Evolutionary conservation across 495 filamentous ascomycete species (phyloP).

Genomic region (Penicillium goetzii): DNA sequence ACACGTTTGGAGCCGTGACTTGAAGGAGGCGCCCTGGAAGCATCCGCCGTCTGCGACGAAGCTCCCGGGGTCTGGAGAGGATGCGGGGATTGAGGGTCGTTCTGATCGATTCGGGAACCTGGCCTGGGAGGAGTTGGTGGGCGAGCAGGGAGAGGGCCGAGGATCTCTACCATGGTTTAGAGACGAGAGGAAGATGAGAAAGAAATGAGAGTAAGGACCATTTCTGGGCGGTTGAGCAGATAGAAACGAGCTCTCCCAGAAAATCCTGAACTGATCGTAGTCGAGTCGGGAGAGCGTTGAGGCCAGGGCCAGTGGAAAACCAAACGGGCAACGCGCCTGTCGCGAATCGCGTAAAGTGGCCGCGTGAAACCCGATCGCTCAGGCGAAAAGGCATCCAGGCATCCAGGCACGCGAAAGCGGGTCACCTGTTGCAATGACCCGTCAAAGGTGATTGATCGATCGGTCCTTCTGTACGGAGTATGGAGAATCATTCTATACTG

Average conservation of each 20-base stretch:
- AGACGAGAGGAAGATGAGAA: conserved; percentile 13
- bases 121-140: conserved; percentile 66
- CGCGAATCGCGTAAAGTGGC: conserved; percentile 51
- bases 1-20: conserved; percentile 67
- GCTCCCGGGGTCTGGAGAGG: conserved; percentile 52
- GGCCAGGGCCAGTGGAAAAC: conserved; percentile 31
- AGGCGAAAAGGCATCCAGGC: conserved; percentile 31
- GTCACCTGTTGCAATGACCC: background rate
- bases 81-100: conserved; percentile 38
- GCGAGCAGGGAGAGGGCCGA: conserved; percentile 54
- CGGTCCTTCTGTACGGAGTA: background rate
- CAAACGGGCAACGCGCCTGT: conserved; percentile 36
- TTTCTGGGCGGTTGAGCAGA: conserved; percentile 29
- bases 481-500: background rate
- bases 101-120: conserved; percentile 47
- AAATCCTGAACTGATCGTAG: conserved; percentile 5
- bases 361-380: conserved; percentile 30
- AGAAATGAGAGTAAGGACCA: conserved; percentile 32
- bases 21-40: conserved; percentile 36
- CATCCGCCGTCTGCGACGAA: conserved; percentile 50
- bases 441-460: background rate
- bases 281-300: conserved; percentile 8
- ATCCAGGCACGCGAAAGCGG: background rate
- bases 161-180: conserved; percentile 57
- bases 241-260: conserved; percentile 20